Evolutionary conservation across 2,329 filamentous ascomycete species (phyloP).

Genomic region (Colletotrichum filicis): DNA sequence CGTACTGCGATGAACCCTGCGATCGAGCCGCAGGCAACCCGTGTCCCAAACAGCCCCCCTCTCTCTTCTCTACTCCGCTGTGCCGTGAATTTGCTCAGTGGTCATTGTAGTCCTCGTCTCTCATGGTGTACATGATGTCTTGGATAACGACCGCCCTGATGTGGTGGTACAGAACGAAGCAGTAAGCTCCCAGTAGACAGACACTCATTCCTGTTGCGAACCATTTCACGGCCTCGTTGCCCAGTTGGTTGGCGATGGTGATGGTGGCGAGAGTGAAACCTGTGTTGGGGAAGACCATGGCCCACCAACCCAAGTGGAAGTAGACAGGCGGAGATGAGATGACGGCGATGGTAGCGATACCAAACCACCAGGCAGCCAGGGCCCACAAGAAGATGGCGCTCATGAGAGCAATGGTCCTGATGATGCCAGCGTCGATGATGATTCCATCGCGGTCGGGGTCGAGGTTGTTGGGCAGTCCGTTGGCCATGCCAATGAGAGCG

Average conservation of each 20-base stretch:
- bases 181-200: constrained; percentile 52
- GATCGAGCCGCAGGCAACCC: not conserved
- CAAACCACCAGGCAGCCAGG: constrained; percentile 69
- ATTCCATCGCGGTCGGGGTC: constrained; percentile 55
- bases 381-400: constrained; percentile 72
- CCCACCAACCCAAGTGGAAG: constrained; percentile 74
- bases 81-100: constrained; percentile 4
- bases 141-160: constrained; percentile 59
- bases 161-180: constrained; percentile 56
- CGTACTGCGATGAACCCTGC: constrained; percentile 24
- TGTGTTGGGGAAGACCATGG: constrained; percentile 71
- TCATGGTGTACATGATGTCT: constrained; percentile 66
- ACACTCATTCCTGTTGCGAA: constrained; percentile 62
- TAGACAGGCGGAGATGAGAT: constrained; percentile 53
- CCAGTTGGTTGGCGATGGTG: constrained; percentile 60
- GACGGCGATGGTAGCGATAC: constrained; percentile 48
- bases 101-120: constrained; percentile 57
- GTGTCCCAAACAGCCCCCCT: not conserved
- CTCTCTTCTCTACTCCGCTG: not conserved
- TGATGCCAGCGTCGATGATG: constrained; percentile 51
- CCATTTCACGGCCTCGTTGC: constrained; percentile 57
- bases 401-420: constrained; percentile 59
- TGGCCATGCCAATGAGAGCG: constrained; percentile 75
- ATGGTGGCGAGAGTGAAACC: constrained; percentile 69
- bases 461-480: constrained; percentile 60